These are phyloP conservation scores for Daedalea quercina DNA, from an alignment of 768 basidiomycete species.

Conservation along the genomic window DNA sequence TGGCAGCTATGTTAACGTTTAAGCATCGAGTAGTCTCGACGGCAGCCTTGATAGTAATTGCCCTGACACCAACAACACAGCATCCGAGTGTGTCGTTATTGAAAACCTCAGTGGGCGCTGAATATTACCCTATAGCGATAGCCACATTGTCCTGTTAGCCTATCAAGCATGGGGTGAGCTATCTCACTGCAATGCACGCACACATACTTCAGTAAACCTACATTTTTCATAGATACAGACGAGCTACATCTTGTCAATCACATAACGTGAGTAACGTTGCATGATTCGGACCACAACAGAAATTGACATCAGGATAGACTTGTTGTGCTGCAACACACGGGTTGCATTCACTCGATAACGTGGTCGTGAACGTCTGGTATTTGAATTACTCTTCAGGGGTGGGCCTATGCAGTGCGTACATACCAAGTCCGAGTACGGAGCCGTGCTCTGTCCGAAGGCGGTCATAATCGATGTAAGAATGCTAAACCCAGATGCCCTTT, in stretches of 20 bases:
- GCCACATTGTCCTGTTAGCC: background rate
- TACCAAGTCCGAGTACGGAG: background rate
- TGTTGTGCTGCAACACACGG: conserved; percentile 2
- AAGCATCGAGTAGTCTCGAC: too few relatives aligned
- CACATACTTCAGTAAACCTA: conserved; percentile 2
- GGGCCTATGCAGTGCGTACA: conserved; percentile 4
- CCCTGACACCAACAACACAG: too few relatives aligned
- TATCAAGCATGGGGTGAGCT: conserved; percentile 6
- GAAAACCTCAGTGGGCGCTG: too few relatives aligned
- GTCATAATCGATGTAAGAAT: conserved; percentile 13
- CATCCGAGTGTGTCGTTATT: too few relatives aligned
- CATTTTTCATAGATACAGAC: conserved; percentile 4
- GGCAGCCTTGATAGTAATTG: too few relatives aligned
- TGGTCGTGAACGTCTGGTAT: background rate
- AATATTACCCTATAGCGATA: too few relatives aligned
- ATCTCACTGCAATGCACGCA: background rate
- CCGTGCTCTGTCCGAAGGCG: conserved; percentile 6
- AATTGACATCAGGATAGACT: background rate
- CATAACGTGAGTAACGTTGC: background rate
- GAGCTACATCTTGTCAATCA: conserved; percentile 5
- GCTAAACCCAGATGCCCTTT: too few relatives aligned
- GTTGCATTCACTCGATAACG: background rate
- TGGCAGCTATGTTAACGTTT: too few relatives aligned
- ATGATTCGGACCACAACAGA: background rate
- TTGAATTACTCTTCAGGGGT: conserved; percentile 4